Conservation (phyloP, 345 rosid genomes). For the Clarkia xantiana region DNA sequence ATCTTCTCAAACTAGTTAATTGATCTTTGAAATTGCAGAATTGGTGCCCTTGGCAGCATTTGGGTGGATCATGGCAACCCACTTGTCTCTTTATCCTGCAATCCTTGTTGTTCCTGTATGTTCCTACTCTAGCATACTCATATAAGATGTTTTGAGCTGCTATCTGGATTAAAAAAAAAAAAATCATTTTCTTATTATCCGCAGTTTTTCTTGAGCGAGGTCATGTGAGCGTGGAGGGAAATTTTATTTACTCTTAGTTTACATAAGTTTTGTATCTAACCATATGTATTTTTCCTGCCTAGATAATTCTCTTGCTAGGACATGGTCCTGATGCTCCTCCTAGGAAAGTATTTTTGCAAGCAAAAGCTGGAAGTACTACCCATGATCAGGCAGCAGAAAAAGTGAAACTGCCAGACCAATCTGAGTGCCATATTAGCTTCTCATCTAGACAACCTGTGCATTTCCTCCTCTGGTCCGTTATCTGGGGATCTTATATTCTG, state of each 20-base stretch:
- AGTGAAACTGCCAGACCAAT: constrained; percentile 10
- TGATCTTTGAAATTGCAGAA: constrained; percentile 23
- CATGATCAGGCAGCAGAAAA: constrained; percentile 12
- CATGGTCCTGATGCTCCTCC: constrained; percentile 84
- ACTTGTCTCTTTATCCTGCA: constrained; percentile 77
- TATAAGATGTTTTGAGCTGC: too few relatives aligned
- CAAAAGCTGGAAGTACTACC: constrained; percentile 17
- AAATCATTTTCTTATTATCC: background rate
- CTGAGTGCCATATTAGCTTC: constrained; percentile 22
- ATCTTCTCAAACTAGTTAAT: background rate
- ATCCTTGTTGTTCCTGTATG: constrained; percentile 69
- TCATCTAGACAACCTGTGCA: constrained; percentile 41
- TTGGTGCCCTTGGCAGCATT: constrained; percentile 73
- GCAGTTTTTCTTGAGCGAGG: too few relatives aligned
- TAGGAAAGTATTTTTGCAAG: constrained; percentile 40
- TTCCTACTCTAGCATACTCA: constrained; percentile 1
- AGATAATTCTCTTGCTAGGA: constrained; percentile 64
- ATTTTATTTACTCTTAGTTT: too few relatives aligned
- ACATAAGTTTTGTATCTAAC: background rate
- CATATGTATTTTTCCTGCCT: constrained; percentile 2
- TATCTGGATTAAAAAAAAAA: background rate
- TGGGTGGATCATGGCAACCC: constrained; percentile 85
- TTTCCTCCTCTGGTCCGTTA: constrained; percentile 53
- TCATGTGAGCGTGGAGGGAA: too few relatives aligned
- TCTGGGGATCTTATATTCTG: constrained; percentile 61